Conservation (phyloP, 805 yeast genomes). For the Wickerhamomyces rabaulensis region DNA sequence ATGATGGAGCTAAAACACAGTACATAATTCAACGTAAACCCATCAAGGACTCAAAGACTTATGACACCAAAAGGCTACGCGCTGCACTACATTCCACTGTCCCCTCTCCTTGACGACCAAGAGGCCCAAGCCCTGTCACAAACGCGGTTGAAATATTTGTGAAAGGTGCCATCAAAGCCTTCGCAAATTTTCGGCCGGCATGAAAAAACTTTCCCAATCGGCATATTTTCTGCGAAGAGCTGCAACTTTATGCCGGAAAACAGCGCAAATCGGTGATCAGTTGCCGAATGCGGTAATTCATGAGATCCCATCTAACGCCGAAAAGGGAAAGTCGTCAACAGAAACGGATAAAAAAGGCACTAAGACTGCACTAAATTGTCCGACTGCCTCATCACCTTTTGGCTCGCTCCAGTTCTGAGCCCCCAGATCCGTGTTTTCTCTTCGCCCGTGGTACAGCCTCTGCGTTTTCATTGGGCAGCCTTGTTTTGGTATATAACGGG, state of each 20-base stretch:
- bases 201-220: no score
- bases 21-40: no score
- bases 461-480: conserved; percentile 2
- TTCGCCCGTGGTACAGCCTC: not conserved
- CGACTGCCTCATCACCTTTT: not conserved
- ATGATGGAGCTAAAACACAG: no score
- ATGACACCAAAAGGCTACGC: no score
- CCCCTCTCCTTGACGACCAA: no score
- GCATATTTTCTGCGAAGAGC: not conserved
- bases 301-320: not conserved
- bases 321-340: not conserved
- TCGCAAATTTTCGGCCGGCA: no score
- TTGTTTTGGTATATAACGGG: not conserved
- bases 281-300: not conserved
- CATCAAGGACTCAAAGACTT: no score
- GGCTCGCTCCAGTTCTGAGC: not conserved
- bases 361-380: not conserved
- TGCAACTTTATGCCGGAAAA: not conserved
- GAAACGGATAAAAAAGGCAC: not conserved
- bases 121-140: no score
- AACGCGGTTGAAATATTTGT: no score
- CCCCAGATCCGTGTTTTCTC: not conserved
- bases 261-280: not conserved
- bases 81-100: no score
- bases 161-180: no score